phyloP scores from a whole-genome alignment of 805 yeast genomes.

The Schizosaccharomyces octosporus region DNA sequence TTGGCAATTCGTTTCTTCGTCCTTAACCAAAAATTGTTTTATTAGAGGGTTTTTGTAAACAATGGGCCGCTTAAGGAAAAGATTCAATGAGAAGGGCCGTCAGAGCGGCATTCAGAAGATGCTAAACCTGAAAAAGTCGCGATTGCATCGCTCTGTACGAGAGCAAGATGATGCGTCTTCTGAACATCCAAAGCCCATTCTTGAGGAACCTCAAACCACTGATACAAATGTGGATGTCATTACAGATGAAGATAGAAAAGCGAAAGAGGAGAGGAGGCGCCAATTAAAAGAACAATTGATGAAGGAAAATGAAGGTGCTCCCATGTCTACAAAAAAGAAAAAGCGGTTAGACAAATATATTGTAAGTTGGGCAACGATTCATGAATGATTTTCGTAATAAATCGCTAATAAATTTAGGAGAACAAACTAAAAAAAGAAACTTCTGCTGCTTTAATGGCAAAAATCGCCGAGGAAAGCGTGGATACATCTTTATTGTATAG shows the following conservation, averaged over 20 bases:
- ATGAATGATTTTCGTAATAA: background rate
- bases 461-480: conserved; percentile 35
- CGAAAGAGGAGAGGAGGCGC: background rate
- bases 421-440: conserved; percentile 78
- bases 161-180: conserved; percentile 15
- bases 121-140: conserved; percentile 35
- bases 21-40: too few relatives aligned
- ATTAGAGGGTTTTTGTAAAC: background rate
- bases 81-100: conserved; percentile 71
- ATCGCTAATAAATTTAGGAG: conserved; percentile 16
- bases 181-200: background rate
- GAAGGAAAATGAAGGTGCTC: background rate
- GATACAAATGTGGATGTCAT: conserved; percentile 4
- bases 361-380: background rate
- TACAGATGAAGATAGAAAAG: conserved; percentile 3
- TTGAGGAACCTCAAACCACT: background rate
- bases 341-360: conserved; percentile 3
- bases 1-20: too few relatives aligned
- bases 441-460: conserved; percentile 48
- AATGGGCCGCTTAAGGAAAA: conserved; percentile 62
- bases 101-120: conserved; percentile 64
- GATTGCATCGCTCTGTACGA: conserved; percentile 40
- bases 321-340: background rate
- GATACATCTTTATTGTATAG: conserved; percentile 50
- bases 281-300: background rate